A percentile compares a stretch with the other conserved stretches of the same genome.
These are phyloP conservation scores for Phytopythium litorale DNA, from an alignment of 352 stramenopile genomes.

Conservation along the genomic window DNA sequence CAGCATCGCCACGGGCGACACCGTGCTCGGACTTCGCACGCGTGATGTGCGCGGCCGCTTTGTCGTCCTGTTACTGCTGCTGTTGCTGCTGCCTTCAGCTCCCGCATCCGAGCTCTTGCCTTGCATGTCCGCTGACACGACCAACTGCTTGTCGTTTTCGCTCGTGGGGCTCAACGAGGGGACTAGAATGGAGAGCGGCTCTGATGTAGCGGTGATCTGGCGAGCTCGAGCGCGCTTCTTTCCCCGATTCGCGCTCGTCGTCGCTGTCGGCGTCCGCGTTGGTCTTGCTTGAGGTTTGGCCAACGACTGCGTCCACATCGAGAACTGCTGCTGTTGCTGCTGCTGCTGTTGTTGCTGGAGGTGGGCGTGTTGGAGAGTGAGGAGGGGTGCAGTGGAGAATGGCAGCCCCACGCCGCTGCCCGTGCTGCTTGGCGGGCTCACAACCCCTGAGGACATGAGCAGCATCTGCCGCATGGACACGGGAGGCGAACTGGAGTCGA, in stretches of 20 bases:
- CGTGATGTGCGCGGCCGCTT: slow-evolving; percentile 2
- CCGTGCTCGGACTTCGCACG: slow-evolving; percentile 1
- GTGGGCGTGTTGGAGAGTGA: neutral
- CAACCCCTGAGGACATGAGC: slow-evolving; percentile 11
- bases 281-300: neutral
- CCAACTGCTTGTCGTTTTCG: slow-evolving; percentile 26
- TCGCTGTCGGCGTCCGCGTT: neutral
- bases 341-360: neutral
- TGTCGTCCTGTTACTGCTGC: neutral
- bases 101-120: neutral
- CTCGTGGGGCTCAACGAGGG: slow-evolving; percentile 23
- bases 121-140: slow-evolving; percentile 27
- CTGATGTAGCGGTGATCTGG: neutral
- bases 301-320: neutral
- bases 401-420: neutral
- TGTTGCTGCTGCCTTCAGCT: neutral
- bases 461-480: slow-evolving; percentile 28
- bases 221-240: slow-evolving; percentile 1
- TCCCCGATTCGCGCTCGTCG: neutral
- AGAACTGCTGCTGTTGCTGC: neutral
- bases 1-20: slow-evolving; percentile 3
- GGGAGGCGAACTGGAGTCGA: slow-evolving; percentile 12
- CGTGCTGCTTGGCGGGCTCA: slow-evolving; percentile 1
- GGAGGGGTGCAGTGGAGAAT: neutral
- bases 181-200: slow-evolving; percentile 14